Conservation (phyloP, 2,329 filamentous ascomycete species). For the Fusarium sp. region DNA sequence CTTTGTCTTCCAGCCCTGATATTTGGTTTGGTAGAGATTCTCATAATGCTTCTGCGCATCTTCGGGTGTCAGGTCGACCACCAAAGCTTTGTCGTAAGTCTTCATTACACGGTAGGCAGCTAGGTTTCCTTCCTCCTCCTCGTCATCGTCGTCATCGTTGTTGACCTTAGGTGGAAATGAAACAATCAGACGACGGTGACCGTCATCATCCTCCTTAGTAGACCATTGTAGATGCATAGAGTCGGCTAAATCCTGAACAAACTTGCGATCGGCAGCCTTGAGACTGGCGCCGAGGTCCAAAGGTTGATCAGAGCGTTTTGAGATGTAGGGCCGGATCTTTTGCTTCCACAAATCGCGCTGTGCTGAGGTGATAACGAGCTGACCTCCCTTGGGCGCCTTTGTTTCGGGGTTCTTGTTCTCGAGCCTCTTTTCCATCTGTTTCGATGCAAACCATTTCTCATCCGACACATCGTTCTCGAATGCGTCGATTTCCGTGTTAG, state of each 20-base stretch:
- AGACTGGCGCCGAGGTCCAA: slow-evolving; percentile 80
- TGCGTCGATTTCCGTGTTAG: slow-evolving; percentile 89
- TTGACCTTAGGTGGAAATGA: slow-evolving; percentile 57
- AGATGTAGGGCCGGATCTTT: slow-evolving; percentile 84
- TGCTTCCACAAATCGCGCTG: slow-evolving; percentile 87
- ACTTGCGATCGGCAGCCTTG: slow-evolving; percentile 88
- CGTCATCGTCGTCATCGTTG: slow-evolving; percentile 61
- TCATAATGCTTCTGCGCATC: slow-evolving; percentile 84
- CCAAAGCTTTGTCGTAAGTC: slow-evolving; percentile 89
- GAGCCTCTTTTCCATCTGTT: slow-evolving; percentile 75
- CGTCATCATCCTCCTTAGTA: slow-evolving; percentile 67
- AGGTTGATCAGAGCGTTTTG: slow-evolving; percentile 70
- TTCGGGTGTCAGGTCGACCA: slow-evolving; percentile 82
- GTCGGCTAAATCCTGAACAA: slow-evolving; percentile 86
- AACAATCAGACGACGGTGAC: slow-evolving; percentile 63
- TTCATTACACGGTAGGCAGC: slow-evolving; percentile 88
- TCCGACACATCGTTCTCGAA: slow-evolving; percentile 93
- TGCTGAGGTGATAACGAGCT: slow-evolving; percentile 78
- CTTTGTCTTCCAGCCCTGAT: slow-evolving; percentile 90
- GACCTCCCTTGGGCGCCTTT: slow-evolving; percentile 64
- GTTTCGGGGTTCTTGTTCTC: slow-evolving; percentile 67
- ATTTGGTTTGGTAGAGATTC: slow-evolving; percentile 89
- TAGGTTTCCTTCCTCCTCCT: slow-evolving; percentile 81
- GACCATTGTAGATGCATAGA: slow-evolving; percentile 67
- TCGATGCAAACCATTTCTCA: slow-evolving; percentile 91